phyloP scores from a whole-genome alignment of 2,329 filamentous ascomycete genomes.

The Apiospora pterosperma region DNA sequence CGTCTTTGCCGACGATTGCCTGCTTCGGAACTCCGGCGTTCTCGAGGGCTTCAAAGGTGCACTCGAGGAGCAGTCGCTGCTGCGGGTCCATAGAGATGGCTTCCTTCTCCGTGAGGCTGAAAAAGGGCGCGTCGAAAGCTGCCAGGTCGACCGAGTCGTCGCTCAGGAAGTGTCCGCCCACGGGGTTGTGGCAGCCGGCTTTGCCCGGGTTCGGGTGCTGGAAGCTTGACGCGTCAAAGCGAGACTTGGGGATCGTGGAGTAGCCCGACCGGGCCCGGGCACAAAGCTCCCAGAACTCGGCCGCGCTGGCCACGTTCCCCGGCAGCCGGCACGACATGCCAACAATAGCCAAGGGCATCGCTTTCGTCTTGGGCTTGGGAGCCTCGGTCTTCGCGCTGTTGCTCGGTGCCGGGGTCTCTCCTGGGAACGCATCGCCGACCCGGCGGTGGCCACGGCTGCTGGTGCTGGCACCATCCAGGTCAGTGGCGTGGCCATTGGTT shows the following conservation, averaged over 20 bases:
- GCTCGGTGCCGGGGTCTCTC: background rate
- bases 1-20: constrained; percentile 41
- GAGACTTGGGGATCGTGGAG: constrained; percentile 24
- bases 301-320: constrained; percentile 24
- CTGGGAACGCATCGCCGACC: background rate
- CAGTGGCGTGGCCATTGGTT: constrained; percentile 12
- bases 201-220: constrained; percentile 30
- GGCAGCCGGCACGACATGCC: constrained; percentile 30
- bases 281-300: constrained; percentile 29
- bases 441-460: constrained; percentile 5
- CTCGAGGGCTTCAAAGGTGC: constrained; percentile 52
- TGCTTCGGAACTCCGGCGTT: constrained; percentile 44
- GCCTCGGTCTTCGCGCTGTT: background rate
- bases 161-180: constrained; percentile 29
- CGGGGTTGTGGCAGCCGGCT: constrained; percentile 26
- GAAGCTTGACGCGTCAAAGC: constrained; percentile 29
- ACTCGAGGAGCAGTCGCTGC: constrained; percentile 49
- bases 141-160: constrained; percentile 19
- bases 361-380: background rate
- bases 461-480: constrained; percentile 8
- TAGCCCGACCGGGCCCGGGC: constrained; percentile 25
- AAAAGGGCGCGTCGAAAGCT: constrained; percentile 31
- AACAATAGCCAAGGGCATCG: constrained; percentile 27
- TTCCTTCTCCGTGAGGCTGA: constrained; percentile 33
- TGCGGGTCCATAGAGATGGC: constrained; percentile 48